Evolutionary conservation across 2,329 filamentous ascomycete species (phyloP).

Genomic region (Epichloe coenophiala): DNA sequence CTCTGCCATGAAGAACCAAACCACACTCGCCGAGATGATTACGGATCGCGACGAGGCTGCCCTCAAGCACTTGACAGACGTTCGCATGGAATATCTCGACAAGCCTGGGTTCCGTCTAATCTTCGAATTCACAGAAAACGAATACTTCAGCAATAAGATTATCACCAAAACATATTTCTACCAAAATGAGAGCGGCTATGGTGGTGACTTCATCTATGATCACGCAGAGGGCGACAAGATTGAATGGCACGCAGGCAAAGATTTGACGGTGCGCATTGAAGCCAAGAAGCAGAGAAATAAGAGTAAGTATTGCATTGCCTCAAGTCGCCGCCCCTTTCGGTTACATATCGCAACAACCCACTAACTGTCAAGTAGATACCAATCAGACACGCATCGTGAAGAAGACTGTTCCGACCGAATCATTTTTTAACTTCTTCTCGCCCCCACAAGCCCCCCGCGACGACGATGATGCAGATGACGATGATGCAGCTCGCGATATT

Average conservation of each 20-base stretch:
- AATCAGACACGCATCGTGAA: conserved; percentile 98
- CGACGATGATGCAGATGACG: conserved; percentile 55
- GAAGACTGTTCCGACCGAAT: conserved; percentile 97
- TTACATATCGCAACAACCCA: background rate
- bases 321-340: background rate
- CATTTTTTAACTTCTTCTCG: conserved; percentile 99
- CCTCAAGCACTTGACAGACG: conserved; percentile 77
- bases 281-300: conserved; percentile 99
- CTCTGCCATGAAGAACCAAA: conserved; percentile 98
- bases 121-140: conserved; percentile 91
- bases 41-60: conserved; percentile 93
- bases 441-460: conserved; percentile 76
- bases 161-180: conserved; percentile 99
- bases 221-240: conserved; percentile 98
- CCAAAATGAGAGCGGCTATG: conserved; percentile 96
- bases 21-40: conserved; percentile 95
- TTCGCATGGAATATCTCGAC: conserved; percentile 98
- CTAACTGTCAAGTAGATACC: conserved; percentile 55
- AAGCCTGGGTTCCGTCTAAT: conserved; percentile 96
- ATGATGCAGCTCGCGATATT: conserved; percentile 74
- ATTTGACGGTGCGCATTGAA: conserved; percentile 87
- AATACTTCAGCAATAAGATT: conserved; percentile 94
- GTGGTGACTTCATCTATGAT: conserved; percentile 98
- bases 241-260: conserved; percentile 87
- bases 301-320: conserved; percentile 47